Base-by-base conservation (phyloP, 2,329 filamentous ascomycete genomes). In the Penicillium sclerotiorum region DNA sequence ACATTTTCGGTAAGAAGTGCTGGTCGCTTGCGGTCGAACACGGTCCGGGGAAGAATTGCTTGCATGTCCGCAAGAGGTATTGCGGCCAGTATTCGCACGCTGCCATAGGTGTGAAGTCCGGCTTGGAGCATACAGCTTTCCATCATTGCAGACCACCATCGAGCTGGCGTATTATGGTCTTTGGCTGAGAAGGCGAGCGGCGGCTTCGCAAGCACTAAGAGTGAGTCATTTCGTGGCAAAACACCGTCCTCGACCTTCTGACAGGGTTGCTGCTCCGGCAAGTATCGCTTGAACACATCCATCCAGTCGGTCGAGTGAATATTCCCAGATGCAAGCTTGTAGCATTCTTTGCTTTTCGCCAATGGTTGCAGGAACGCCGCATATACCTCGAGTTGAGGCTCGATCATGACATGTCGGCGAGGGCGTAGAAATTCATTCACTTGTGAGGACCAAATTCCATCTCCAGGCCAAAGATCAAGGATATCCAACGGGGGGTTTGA, bases 401-500 rank as follows among this genome's bases (percentile, higher is more conserved):
- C 92, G 70, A 96, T 79, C 35, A 99, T 77, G 37, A 96, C 74
- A 73, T 99, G 94, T 5, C 83, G 85, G 49, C 90, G 85, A 4
- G 93, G 93, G 61, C 90, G 74, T 7, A 99, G 77, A 38, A 81
- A 74, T 0, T 89, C 78, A 65, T 96, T 85, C 1, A 97, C 76
- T 61, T 87, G 89, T 22, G 77, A 76, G 27, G 92, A 95, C 83
- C 88, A 94, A 2, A 95, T 46, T 8, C 91, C 90, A 1, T 75
- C 75, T 12, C 91, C 91, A 0, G 93, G 93, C 67, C 92, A 90
- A 48, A 96, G 76, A 65, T 97, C 93, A 61, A 99, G 76, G 37
- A 97, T 80, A 62, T 95, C 91, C 71, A 92, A 91, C 46, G 89
- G 89, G 42, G 78, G 75, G 68, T 94, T 86, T 37, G 83, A 81